Percentiles rank a stretch among this genome's conserved stretches.
These are phyloP conservation scores for Leccinum disarticulatum DNA, from an alignment of 768 basidiomycete species.

Conservation along the genomic window DNA sequence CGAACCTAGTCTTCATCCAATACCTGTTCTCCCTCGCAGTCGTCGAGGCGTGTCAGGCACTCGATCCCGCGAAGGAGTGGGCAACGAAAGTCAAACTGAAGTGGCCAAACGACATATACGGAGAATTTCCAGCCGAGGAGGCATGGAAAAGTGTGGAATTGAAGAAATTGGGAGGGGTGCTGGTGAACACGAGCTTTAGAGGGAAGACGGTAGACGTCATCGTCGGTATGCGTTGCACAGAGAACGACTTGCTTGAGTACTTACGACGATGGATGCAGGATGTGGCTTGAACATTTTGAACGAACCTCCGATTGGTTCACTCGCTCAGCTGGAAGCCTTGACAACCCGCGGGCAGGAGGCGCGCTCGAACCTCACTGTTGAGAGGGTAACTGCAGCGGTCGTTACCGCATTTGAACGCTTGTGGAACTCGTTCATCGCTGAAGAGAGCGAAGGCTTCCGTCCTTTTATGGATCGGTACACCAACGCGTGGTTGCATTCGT, in stretches of 20 bases:
- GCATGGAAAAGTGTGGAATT: constrained; percentile 34
- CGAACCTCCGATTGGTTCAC: constrained; percentile 75
- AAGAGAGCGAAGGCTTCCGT: constrained; percentile 61
- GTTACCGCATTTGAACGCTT: constrained; percentile 74
- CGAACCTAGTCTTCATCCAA: constrained; percentile 86
- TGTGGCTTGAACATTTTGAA: constrained; percentile 89
- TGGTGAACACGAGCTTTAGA: constrained; percentile 86
- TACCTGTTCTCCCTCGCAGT: constrained; percentile 91
- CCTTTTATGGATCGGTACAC: constrained; percentile 82
- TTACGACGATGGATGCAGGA: constrained; percentile 46
- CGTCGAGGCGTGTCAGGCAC: constrained; percentile 72
- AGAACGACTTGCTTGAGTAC: not conserved
- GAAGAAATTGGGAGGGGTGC: constrained; percentile 87
- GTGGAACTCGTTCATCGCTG: constrained; percentile 68
- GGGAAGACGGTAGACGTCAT: constrained; percentile 72
- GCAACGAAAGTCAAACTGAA: constrained; percentile 73
- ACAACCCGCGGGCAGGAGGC: not conserved
- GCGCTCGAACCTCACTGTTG: constrained; percentile 53
- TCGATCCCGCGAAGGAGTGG: constrained; percentile 44
- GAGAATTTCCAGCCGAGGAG: constrained; percentile 48
- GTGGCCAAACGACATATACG: constrained; percentile 98
- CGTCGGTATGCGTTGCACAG: constrained; percentile 57
- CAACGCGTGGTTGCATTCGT: constrained; percentile 90
- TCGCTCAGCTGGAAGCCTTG: constrained; percentile 62
- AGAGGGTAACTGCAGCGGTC: constrained; percentile 71